Base-by-base conservation (phyloP, 140 eudicot species). In the Cichorium intybus region DNA sequence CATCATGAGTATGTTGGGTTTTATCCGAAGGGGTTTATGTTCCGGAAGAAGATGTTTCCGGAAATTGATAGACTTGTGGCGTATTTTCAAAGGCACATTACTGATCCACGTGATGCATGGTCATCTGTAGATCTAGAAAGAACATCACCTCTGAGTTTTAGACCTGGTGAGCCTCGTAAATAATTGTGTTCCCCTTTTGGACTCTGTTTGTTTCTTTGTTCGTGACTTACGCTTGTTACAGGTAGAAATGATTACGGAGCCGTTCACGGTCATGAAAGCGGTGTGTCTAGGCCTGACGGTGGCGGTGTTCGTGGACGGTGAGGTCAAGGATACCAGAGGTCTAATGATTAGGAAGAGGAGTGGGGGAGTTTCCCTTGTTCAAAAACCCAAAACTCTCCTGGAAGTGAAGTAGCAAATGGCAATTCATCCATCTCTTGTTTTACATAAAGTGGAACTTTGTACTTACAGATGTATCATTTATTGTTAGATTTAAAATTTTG, bases 1-100 rank as follows among this genome's bases (percentile, higher is more conserved):
- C 99, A 89, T 79, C 99, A 94, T 20, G 99, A 94, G 82, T 94
- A 81, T 75, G 71, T 94, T 62, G 96, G 97, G 26, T 68, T 94
- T 43, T 89, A 84, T 64, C 97, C 99, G 3, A 89, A 94, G 78
- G 99, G 99, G 60, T 94, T 94, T 48, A 94, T 82, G 70, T 94
- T 94, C 75, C 81, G 97, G 18, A 86, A 89, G 70, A 82, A 86
- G 77, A 89, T 89, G 96, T 94, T 86, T 62, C 95, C 86, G 77
- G 88, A 84, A 66, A 80, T 94, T 22, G 99, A 94, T 57, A 78
- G 97, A 59, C 95, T 94, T 11, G 90, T 89, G 37, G 85, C 86
- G 2, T 86, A 94, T 81, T 94, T 94, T 58, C 97, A 94, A 83
- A 68, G 87, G 47, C 97, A 89, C 56, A 89, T 94, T 52, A 84